These are phyloP conservation scores for Zoysia pacifica DNA, from an alignment of 176 grass and related monocot species.

Conservation along the genomic window DNA sequence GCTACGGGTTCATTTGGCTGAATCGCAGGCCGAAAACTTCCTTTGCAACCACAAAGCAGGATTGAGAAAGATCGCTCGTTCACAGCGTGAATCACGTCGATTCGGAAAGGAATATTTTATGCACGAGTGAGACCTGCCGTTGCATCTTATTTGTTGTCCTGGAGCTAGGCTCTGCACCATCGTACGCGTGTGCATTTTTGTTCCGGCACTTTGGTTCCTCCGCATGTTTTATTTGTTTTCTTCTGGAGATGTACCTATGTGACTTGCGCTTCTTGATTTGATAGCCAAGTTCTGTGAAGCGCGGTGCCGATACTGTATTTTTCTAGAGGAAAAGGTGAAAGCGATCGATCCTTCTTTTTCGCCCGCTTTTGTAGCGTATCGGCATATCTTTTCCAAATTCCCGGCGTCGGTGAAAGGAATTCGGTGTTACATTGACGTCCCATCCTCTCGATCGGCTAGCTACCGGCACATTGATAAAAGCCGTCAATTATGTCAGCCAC, in stretches of 20 bases:
- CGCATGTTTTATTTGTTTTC: not conserved
- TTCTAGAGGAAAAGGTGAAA: not conserved
- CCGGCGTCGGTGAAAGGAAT: not conserved
- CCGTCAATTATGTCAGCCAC: not conserved
- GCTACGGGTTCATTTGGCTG: not conserved
- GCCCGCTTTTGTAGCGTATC: not conserved
- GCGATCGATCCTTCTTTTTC: not conserved
- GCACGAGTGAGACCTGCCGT: not conserved
- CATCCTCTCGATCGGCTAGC: not conserved
- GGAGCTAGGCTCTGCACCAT: not conserved
- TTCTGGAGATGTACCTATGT: not conserved
- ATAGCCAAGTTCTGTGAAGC: not conserved
- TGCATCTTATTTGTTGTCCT: not conserved
- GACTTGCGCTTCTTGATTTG: not conserved
- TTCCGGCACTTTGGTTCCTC: not conserved
- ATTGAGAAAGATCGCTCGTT: not conserved
- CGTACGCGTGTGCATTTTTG: not conserved
- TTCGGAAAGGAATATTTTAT: not conserved
- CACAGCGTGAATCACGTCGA: constrained; percentile 10
- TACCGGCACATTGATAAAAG: not conserved
- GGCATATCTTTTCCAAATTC: not conserved
- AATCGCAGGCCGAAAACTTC: not conserved
- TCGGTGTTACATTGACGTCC: constrained; percentile 12
- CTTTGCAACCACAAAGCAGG: not conserved
- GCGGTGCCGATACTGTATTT: not conserved